Conservation (phyloP, 2,329 filamentous ascomycete species). For the Colletotrichum musicola region DNA sequence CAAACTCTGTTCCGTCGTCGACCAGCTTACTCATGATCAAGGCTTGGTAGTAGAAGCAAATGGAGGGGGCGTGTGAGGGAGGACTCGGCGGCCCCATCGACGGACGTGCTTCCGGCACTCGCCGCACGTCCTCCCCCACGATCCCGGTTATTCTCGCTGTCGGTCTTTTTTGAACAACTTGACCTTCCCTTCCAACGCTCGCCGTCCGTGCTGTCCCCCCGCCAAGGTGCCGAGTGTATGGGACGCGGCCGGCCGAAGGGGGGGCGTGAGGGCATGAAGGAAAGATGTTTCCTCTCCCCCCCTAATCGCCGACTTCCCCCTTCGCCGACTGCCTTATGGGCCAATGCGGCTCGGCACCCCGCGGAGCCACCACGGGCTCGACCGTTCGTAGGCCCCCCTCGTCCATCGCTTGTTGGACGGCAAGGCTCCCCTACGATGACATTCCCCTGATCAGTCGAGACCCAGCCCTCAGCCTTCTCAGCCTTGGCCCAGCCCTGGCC, state of each 20-base stretch:
- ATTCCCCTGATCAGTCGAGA: neutral
- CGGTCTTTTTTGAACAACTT: no score
- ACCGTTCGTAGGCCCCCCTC: neutral
- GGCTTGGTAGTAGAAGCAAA: neutral
- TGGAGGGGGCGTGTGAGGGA: neutral
- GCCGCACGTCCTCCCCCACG: neutral
- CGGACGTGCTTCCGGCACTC: slow-evolving; percentile 3
- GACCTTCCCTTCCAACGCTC: neutral
- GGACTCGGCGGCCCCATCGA: neutral
- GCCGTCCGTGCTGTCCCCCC: no score
- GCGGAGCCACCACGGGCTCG: neutral
- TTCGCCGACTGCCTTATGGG: slow-evolving; percentile 2
- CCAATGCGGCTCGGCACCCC: slow-evolving; percentile 3
- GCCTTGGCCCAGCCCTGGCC: neutral
- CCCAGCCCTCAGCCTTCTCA: neutral
- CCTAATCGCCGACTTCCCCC: slow-evolving; percentile 9
- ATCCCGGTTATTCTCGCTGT: neutral
- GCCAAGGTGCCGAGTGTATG: slow-evolving; percentile 8
- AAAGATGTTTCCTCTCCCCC: neutral
- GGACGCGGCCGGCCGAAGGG: slow-evolving; percentile 13
- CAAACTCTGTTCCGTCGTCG: neutral
- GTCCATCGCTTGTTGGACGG: no score
- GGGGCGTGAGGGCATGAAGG: no score
- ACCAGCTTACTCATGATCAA: slow-evolving; percentile 1
- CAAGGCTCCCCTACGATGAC: slow-evolving; percentile 13